A percentile compares a stretch with the other conserved stretches of the same genome.
phyloP scores from a whole-genome alignment of 305 asterid species.

The Fraxinus floribunda region DNA sequence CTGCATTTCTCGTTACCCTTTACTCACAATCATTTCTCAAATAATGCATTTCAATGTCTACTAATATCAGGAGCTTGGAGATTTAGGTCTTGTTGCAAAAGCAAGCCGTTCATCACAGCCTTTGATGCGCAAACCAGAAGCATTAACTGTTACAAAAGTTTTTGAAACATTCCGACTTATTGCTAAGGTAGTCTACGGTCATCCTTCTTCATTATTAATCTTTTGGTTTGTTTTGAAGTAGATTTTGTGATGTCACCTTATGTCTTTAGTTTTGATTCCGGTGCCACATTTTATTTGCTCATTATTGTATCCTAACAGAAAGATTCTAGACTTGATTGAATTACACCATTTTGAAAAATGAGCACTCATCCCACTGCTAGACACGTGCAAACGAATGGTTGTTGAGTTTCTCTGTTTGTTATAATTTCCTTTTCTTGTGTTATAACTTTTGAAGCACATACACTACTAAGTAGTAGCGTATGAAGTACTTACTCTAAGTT shows the following conservation, averaged over 20 bases:
- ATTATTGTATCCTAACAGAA: not conserved
- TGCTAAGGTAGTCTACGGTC: slow-evolving; percentile 62
- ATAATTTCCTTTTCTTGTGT: not conserved
- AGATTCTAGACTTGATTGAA: not conserved
- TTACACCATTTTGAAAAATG: not conserved
- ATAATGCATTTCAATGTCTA: slow-evolving; percentile 22
- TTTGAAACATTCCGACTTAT: slow-evolving; percentile 72
- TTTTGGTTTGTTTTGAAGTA: not conserved
- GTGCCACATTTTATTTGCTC: not conserved
- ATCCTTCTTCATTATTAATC: not conserved
- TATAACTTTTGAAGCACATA: not conserved
- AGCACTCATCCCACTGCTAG: not conserved
- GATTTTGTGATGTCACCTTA: not conserved
- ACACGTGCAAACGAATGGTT: not conserved
- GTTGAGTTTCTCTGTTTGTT: not conserved
- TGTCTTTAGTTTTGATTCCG: not conserved
- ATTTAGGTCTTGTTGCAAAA: slow-evolving; percentile 93
- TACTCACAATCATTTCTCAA: slow-evolving; percentile 1
- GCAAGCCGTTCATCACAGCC: slow-evolving; percentile 90
- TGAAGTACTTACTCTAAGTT: not conserved
- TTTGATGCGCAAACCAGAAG: slow-evolving; percentile 82
- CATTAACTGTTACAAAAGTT: slow-evolving; percentile 82
- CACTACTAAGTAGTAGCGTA: not conserved
- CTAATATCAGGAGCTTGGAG: slow-evolving; percentile 72
- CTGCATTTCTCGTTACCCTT: not conserved